A percentile compares a stretch with the other conserved stretches of the same genome.
Conservation (phyloP, 169 alveolate species). For the Plasmodium billcollinsi region DNA sequence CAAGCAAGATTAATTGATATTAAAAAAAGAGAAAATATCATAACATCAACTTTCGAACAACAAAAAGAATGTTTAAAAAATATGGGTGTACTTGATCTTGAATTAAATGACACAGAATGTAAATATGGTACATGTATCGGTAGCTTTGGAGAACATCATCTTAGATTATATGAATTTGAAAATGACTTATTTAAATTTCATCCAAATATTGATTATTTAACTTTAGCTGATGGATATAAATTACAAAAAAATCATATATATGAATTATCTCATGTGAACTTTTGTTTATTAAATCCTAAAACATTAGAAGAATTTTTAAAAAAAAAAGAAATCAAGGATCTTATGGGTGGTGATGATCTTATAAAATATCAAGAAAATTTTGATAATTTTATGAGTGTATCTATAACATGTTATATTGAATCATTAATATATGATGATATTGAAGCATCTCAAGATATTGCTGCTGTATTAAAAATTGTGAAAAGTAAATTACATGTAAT, state of each 20-base stretch:
- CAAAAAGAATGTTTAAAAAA: slow-evolving; percentile 13
- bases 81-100: slow-evolving; percentile 8
- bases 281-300: slow-evolving; percentile 63
- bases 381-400: slow-evolving; percentile 18
- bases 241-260: slow-evolving; percentile 2
- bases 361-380: slow-evolving; percentile 19
- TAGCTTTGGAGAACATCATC: slow-evolving; percentile 19
- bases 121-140: slow-evolving; percentile 20
- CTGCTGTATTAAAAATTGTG: slow-evolving; percentile 10
- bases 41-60: background rate
- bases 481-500: slow-evolving; percentile 20
- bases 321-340: slow-evolving; percentile 9
- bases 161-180: background rate
- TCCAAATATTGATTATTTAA: slow-evolving; percentile 3
- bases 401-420: slow-evolving; percentile 65
- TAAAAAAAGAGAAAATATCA: background rate
- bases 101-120: background rate
- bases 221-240: slow-evolving; percentile 44
- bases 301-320: slow-evolving; percentile 47
- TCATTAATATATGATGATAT: slow-evolving; percentile 22
- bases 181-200: slow-evolving; percentile 27
- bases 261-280: slow-evolving; percentile 23
- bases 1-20: background rate
- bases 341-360: slow-evolving; percentile 6
- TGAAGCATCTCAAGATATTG: slow-evolving; percentile 18